A percentile compares a stretch with the other conserved stretches of the same genome.
Evolutionary conservation across 306 rosid species (phyloP).

Genomic region (Pyrus bretschneideri): DNA sequence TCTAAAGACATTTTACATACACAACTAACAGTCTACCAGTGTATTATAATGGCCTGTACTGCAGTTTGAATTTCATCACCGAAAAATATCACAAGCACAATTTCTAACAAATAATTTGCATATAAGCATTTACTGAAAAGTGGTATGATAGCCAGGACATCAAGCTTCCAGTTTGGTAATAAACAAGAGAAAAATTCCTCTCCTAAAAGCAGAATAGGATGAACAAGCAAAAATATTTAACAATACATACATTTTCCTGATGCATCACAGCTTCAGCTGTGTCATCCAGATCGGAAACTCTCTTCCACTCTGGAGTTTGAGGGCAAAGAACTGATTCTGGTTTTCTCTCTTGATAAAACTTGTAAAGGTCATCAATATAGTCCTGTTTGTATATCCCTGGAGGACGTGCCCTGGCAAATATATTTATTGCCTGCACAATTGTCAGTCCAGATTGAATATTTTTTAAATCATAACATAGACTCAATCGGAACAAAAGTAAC

Average conservation of each 20-base stretch:
- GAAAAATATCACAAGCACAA: background rate
- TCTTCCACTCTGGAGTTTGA: slow-evolving; percentile 93
- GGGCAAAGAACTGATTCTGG: slow-evolving; percentile 82
- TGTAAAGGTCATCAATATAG: slow-evolving; percentile 71
- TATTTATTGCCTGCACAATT: slow-evolving; percentile 56
- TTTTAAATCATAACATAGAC: background rate
- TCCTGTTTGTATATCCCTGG: slow-evolving; percentile 97
- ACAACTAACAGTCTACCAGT: too few relatives aligned
- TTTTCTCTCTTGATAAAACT: slow-evolving; percentile 72
- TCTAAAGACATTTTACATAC: background rate
- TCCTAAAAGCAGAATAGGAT: background rate
- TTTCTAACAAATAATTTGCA: background rate
- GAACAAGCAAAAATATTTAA: background rate
- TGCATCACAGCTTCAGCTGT: slow-evolving; percentile 68
- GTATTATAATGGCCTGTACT: background rate
- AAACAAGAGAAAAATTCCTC: background rate
- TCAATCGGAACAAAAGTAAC: background rate
- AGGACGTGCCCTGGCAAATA: slow-evolving; percentile 80
- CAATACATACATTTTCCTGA: slow-evolving; percentile 58
- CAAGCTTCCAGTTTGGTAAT: background rate
- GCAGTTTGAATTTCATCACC: background rate
- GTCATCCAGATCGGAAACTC: slow-evolving; percentile 78
- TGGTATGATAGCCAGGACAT: background rate
- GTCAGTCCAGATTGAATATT: background rate
- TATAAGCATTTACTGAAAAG: background rate